phyloP scores from a whole-genome alignment of 768 basidiomycete species.

The Pleurotus salmoneostramineus region DNA sequence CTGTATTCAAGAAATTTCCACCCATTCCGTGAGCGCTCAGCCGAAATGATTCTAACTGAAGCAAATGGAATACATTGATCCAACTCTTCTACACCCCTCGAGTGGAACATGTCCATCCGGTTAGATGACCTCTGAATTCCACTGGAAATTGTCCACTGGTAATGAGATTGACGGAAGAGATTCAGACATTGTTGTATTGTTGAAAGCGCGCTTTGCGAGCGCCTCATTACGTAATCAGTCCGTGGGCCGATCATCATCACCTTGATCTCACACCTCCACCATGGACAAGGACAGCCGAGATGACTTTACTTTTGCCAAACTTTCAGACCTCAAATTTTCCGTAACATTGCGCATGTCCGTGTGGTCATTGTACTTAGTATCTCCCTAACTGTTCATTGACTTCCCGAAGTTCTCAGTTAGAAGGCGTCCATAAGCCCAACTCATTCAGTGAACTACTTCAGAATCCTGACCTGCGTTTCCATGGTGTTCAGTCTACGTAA shows the following conservation, averaged over 20 bases:
- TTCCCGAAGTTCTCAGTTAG: slow-evolving; percentile 67
- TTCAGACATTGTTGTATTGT: too few species aligned
- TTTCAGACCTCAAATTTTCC: slow-evolving; percentile 84
- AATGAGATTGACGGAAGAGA: too few species aligned
- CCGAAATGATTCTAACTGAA: too few species aligned
- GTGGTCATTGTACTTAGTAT: neutral
- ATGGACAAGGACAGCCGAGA: slow-evolving; percentile 67
- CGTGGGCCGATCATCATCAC: neutral
- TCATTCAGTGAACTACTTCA: slow-evolving; percentile 80
- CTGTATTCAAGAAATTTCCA: too few species aligned
- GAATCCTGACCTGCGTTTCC: slow-evolving; percentile 76
- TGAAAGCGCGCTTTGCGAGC: too few species aligned
- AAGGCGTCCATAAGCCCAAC: slow-evolving; percentile 71
- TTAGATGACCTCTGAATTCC: too few species aligned
- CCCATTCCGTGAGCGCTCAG: too few species aligned
- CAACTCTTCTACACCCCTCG: too few species aligned
- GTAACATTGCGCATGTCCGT: slow-evolving; percentile 82
- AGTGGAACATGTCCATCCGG: too few species aligned
- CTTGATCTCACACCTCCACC: neutral
- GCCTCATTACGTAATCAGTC: too few species aligned
- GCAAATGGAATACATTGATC: too few species aligned
- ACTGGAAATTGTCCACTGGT: too few species aligned
- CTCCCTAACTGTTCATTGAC: neutral
- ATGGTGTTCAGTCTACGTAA: slow-evolving; percentile 80
- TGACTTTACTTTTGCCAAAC: slow-evolving; percentile 90